Conservation (phyloP, 129 eudicot species). For the Centaurea solstitialis region DNA sequence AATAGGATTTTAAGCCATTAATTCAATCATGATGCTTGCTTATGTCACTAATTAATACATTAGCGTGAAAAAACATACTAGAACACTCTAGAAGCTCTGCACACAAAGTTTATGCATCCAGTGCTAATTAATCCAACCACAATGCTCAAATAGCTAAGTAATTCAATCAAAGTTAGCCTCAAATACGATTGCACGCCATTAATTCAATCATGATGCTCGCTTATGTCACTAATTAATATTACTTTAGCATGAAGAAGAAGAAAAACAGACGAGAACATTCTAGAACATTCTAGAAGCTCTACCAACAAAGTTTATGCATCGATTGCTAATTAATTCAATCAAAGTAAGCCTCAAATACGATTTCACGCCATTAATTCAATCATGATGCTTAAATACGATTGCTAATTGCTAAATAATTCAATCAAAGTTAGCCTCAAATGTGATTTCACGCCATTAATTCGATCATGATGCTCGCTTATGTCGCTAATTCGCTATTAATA, state of each 20-base stretch:
- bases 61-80: background rate
- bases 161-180: slow-evolving; percentile 9
- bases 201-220: background rate
- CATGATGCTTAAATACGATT: no score
- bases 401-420: no score
- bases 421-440: slow-evolving; percentile 20
- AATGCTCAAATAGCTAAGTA: no score
- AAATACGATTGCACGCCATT: slow-evolving; percentile 17
- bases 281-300: background rate
- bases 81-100: background rate
- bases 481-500: background rate
- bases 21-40: background rate
- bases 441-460: slow-evolving; percentile 11
- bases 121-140: no score
- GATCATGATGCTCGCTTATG: background rate
- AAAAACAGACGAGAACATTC: background rate
- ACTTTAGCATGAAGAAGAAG: slow-evolving; percentile 3
- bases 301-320: background rate
- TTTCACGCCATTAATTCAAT: slow-evolving; percentile 15
- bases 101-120: background rate
- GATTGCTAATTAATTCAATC: background rate
- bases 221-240: background rate
- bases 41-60: background rate
- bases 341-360: slow-evolving; percentile 17
- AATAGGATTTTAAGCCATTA: slow-evolving; percentile 13